Evolutionary conservation across 345 rosid species (phyloP), one percentile per base, ranked within the genome.

Genomic region (Citrus sp.): DNA sequence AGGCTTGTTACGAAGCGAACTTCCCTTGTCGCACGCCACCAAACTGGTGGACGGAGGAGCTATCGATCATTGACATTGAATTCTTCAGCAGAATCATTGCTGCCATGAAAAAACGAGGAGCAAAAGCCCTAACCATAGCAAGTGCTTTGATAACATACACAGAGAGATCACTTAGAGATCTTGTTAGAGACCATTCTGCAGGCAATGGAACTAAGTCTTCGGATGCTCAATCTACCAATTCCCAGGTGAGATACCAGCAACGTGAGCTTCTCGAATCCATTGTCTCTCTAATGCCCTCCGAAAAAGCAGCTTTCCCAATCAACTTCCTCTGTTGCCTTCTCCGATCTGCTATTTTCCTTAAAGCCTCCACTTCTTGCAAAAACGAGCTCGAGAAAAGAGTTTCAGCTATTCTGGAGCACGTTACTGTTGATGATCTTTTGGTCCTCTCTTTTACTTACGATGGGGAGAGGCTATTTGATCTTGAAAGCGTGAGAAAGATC

Each of bases 21-120:
- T 90, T 92, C 63, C 97, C 99, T 0, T 88, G 97, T 79, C 89
- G 97, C 62, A 82, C 94, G 16, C 99, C 98, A 34, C 89, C 95
- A 1, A 94, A 94, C 77, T 96, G 99, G 99, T 96, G 99, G 99
- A 87, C 94, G 3, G 97, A 94, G 81, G 99, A 94, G 87, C 85
- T 96, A 14, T 90, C 97, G 22, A 92, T 96, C 68, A 77, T 96
- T 28, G 92, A 88, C 71, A 62, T 91, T 1, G 86, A 79, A 32
- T 88, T 88, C 77, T 80, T 96, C 49, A 81, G 88, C 25, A 86
- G 84, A 78, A 83, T 92, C 37, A 75, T 92, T 67, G 35, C 79
- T 25, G 82, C 92, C 1, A 94, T 94, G 97, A 92, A 84, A 61
- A 87, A 87, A 70, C 87, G 92, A 62, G 97, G 97, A 0, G 89